Evolutionary conservation across 257 asterid genomes (phyloP).

Genomic region (Solanum chmielewskii): DNA sequence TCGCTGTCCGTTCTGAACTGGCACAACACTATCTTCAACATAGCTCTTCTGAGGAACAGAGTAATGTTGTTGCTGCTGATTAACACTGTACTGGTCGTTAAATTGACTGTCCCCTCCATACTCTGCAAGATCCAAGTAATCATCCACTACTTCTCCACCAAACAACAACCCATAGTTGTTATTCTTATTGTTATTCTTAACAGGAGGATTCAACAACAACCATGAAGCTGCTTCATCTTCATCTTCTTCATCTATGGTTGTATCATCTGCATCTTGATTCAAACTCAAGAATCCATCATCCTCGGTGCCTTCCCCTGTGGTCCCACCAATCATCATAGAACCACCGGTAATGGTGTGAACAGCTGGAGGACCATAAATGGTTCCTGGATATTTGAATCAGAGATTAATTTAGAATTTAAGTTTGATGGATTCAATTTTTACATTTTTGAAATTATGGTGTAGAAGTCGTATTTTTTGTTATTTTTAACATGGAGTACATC

Average conservation of each 20-base stretch:
- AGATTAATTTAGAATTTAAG: neutral
- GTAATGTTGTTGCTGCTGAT: constrained; percentile 19
- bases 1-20: constrained; percentile 20
- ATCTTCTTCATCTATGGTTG: constrained; percentile 22
- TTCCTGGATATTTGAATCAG: neutral
- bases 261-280: constrained; percentile 14
- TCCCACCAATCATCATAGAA: neutral
- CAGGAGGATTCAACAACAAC: constrained; percentile 42
- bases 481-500: neutral
- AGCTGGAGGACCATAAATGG: constrained; percentile 13
- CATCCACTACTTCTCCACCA: constrained; percentile 39
- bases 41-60: constrained; percentile 26
- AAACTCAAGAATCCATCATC: constrained; percentile 19
- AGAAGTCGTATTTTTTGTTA: neutral
- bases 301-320: constrained; percentile 1
- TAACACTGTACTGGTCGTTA: constrained; percentile 6
- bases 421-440: neutral
- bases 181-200: constrained; percentile 13
- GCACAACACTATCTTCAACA: constrained; percentile 45
- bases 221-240: constrained; percentile 74
- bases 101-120: constrained; percentile 27
- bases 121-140: constrained; percentile 48
- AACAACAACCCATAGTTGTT: constrained; percentile 8
- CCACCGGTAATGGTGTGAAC: neutral
- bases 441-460: neutral